These are phyloP conservation scores for Apostasia ramifera DNA, from an alignment of 106 monocot genomes.

Conservation along the genomic window DNA sequence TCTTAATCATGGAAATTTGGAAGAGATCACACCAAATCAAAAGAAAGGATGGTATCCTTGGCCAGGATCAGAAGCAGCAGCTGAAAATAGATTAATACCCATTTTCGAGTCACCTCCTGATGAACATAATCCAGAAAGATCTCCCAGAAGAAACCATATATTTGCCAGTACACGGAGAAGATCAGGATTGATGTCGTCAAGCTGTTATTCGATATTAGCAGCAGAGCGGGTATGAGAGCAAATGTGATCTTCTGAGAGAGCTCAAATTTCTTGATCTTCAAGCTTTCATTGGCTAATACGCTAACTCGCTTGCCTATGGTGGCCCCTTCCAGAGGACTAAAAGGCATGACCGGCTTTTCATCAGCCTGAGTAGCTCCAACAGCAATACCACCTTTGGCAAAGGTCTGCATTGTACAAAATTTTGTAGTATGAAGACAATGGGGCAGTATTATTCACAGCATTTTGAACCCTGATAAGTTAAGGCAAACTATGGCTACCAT, in stretches of 20 bases:
- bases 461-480: no score
- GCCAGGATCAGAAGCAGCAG: conserved; percentile 48
- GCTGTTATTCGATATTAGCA: conserved; percentile 32
- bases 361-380: neutral
- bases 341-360: conserved; percentile 19
- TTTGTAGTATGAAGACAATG: no score
- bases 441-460: no score
- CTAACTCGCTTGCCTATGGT: conserved; percentile 15
- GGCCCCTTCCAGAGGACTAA: conserved; percentile 50
- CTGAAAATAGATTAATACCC: conserved; percentile 58
- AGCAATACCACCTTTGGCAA: neutral
- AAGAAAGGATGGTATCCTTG: conserved; percentile 48
- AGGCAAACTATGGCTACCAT: no score
- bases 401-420: no score
- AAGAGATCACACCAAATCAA: conserved; percentile 26
- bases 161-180: conserved; percentile 46
- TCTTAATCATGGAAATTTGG: neutral
- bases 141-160: conserved; percentile 67
- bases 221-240: conserved; percentile 42
- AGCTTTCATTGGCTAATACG: conserved; percentile 31
- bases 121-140: conserved; percentile 70
- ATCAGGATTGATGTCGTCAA: conserved; percentile 44
- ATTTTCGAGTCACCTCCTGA: conserved; percentile 58
- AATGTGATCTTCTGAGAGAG: conserved; percentile 35
- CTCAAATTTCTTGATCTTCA: conserved; percentile 42